Conservation (phyloP, 768 basidiomycete genomes). For the Podaxis sp. region DNA sequence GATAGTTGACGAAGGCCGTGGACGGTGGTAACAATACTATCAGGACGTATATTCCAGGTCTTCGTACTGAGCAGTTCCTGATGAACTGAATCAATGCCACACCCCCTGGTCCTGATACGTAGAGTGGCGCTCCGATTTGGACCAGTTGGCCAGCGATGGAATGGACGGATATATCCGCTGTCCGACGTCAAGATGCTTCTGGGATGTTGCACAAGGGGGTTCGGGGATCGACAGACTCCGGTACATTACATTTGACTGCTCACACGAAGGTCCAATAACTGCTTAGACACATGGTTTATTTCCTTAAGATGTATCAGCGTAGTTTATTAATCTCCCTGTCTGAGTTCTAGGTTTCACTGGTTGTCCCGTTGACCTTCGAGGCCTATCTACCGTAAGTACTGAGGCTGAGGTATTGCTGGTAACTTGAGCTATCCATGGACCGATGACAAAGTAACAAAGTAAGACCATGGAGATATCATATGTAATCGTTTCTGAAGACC, state of each 20-base stretch:
- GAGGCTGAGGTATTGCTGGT: not conserved
- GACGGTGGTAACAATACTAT: conserved; percentile 44
- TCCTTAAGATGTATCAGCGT: no score
- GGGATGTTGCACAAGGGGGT: conserved; percentile 38
- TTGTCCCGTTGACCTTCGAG: conserved; percentile 27
- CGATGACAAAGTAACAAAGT: not conserved
- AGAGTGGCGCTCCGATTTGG: conserved; percentile 7
- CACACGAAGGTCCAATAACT: conserved; percentile 11
- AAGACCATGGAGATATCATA: no score
- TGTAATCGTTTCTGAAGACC: no score
- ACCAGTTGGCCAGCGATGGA: not conserved
- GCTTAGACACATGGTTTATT: conserved; percentile 13
- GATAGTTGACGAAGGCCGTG: conserved; percentile 40
- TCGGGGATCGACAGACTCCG: conserved; percentile 28
- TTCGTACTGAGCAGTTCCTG: conserved; percentile 49
- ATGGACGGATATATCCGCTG: conserved; percentile 52
- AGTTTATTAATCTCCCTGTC: not conserved
- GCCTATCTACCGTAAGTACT: conserved; percentile 26
- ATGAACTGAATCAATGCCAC: conserved; percentile 24
- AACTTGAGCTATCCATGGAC: not conserved
- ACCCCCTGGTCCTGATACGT: conserved; percentile 14
- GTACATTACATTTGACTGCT: conserved; percentile 28
- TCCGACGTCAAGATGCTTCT: conserved; percentile 45
- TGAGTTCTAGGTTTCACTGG: conserved; percentile 16
- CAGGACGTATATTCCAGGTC: conserved; percentile 47